These are phyloP conservation scores for Albifimbria verrucaria DNA, from an alignment of 2,329 filamentous ascomycete species.

Conservation along the genomic window DNA sequence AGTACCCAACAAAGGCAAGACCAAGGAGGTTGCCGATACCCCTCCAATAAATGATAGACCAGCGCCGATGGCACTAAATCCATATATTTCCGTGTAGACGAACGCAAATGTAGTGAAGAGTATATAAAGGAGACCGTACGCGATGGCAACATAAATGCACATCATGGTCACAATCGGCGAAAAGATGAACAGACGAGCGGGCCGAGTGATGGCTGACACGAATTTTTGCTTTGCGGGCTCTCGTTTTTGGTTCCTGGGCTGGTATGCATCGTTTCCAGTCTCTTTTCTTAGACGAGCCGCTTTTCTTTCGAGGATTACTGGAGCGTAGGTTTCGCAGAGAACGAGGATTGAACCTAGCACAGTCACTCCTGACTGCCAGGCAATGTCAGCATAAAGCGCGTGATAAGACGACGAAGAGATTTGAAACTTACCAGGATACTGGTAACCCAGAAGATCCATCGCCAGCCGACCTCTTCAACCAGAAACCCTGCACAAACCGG, in stretches of 20 bases:
- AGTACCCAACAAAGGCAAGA: slow-evolving; percentile 11
- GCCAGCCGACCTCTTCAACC: slow-evolving; percentile 38
- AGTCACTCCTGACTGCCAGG: background rate
- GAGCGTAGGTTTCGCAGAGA: slow-evolving; percentile 57
- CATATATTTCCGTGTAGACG: slow-evolving; percentile 55
- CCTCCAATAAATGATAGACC: slow-evolving; percentile 17
- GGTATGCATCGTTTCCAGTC: slow-evolving; percentile 27
- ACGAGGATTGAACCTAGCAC: slow-evolving; percentile 24
- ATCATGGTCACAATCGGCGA: slow-evolving; percentile 63
- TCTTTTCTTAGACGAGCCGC: slow-evolving; percentile 52
- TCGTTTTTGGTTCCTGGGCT: background rate
- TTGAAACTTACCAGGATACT: slow-evolving; percentile 10
- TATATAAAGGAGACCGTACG: slow-evolving; percentile 57
- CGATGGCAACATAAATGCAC: slow-evolving; percentile 60
- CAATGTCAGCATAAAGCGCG: background rate
- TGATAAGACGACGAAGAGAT: background rate
- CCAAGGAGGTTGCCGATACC: slow-evolving; percentile 17
- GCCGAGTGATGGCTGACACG: slow-evolving; percentile 53
- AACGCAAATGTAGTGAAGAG: slow-evolving; percentile 44
- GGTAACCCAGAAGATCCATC: slow-evolving; percentile 32
- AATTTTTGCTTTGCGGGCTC: slow-evolving; percentile 22
- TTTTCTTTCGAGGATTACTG: slow-evolving; percentile 53
- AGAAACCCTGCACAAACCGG: slow-evolving; percentile 38
- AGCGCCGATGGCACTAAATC: slow-evolving; percentile 43
- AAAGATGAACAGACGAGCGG: slow-evolving; percentile 56